Evolutionary conservation across 2,329 filamentous ascomycete genomes (phyloP), one percentile per base, ranked within the genome.

Genomic region (Phialemoniopsis sp.): DNA sequence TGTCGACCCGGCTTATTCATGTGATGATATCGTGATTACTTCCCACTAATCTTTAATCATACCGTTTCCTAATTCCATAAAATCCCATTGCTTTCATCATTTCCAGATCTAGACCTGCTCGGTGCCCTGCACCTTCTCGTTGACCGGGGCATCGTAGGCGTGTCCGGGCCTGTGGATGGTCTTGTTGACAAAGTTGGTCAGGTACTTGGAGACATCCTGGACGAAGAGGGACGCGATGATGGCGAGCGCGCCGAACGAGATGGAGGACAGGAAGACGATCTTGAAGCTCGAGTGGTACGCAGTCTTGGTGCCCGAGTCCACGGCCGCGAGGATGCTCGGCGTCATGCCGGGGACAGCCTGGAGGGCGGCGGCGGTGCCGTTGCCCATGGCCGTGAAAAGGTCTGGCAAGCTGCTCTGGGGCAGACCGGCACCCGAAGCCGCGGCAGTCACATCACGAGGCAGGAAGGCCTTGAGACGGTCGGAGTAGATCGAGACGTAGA

Each of bases 141-240:
- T n/a, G n/a, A n/a, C n/a, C n/a, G n/a, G n/a, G n/a, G n/a, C n/a
- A n/a, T n/a, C n/a, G n/a, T n/a, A n/a, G n/a, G n/a, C n/a, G n/a
- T n/a, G n/a, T n/a, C n/a, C n/a, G n/a, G n/a, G n/a, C n/a, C 13
- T 15, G n/a, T n/a, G n/a, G 29, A 39, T 36, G 29, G 44, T 33
- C 33, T 44, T 33, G 42, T 38, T 44, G 39, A 46, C 40, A 30
- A 39, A 43, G 34, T 37, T 42, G 36, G 33, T 42, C 18, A 38
- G 10, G 32, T 13, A 42, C 28, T 32, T 21, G 36, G 17, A 28
- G 15, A 42, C 32, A 14, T 38, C 40, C 32, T 42, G 30, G 16
- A 42, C 33, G 10, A 42, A 42, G 21, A 39, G 35, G 18, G 37
- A 38, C 9, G 36, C 26, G 13, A 42, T 32, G 29, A 42, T 35